Evolutionary conservation across 2,329 filamentous ascomycete species (phyloP), one percentile per base, ranked within the genome.

Genomic region (Xylaria sp.): DNA sequence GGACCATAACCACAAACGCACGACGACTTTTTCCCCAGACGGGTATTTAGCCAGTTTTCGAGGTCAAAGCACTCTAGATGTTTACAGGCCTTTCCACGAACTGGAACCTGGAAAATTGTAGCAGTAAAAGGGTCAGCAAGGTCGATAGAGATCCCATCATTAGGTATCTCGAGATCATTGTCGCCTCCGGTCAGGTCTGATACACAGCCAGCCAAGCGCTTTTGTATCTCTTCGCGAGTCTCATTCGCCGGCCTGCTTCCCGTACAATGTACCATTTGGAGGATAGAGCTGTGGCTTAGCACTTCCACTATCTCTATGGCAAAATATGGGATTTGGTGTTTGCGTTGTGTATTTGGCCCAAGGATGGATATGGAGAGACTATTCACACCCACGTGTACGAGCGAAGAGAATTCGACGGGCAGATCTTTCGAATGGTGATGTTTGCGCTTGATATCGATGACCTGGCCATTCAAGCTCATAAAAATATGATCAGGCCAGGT

Each of bases 11-110:
- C 73, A 72, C 82, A 85, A 35, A 73, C 74, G 27, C 72, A 73
- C 27, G 32, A 2, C 13, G 75, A 72, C 27, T 80, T 78, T 69
- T 85, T 86, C 16, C 81, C 80, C 5, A 84, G 83, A 50, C 93
- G 88, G 5, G 91, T 93, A 16, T 84, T 79, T 9, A 99, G 86
- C 83, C 93, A 98, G 0, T 88, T 94, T 23, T 92, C 87, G 8
- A 98, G 88, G 78, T 98, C 95, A 77, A 98, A 98, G 77, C 94
- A 97, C 77, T 98, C 93, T 42, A 91, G 83, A 77, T 99, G 95
- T 27, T 83, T 82, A 78, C 96, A 99, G 2, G 79, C 74, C 8
- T 75, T 82, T 29, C 93, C 90, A 32, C 94, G 90, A 1, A 91
- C 93, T 0, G 96, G 95, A 0, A 86, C 84, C 5, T 87, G 82